phyloP scores from a whole-genome alignment of 768 basidiomycete genomes.

The Boletus barrowsii region DNA sequence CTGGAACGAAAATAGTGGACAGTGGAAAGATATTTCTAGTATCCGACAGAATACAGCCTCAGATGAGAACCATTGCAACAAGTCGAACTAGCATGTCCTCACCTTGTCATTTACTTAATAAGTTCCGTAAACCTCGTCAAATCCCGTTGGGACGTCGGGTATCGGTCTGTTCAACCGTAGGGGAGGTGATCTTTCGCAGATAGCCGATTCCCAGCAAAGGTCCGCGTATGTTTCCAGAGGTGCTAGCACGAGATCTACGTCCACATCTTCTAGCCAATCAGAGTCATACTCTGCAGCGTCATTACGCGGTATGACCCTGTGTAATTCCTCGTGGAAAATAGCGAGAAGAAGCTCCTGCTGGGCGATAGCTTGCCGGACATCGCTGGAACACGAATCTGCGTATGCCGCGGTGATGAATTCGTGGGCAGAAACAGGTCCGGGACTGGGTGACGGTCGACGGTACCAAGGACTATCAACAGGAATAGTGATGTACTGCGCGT shows the following conservation, averaged over 20 bases:
- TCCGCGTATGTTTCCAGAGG: constrained; percentile 28
- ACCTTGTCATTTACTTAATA: constrained; percentile 15
- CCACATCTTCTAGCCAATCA: constrained; percentile 28
- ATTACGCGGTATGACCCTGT: constrained; percentile 19
- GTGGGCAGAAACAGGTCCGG: constrained; percentile 21
- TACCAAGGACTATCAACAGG: constrained; percentile 40
- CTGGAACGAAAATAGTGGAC: constrained; percentile 10
- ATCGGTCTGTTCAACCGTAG: constrained; percentile 10
- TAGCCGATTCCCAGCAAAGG: constrained; percentile 29
- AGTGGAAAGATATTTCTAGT: neutral
- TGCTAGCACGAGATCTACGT: constrained; percentile 27
- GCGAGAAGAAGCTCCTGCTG: constrained; percentile 33
- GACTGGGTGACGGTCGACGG: constrained; percentile 28
- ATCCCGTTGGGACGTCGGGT: constrained; percentile 29
- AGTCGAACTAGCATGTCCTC: neutral
- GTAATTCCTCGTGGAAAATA: constrained; percentile 31
- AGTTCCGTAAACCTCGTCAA: constrained; percentile 20
- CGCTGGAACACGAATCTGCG: constrained; percentile 29
- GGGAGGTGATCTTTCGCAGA: constrained; percentile 18
- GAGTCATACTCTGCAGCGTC: constrained; percentile 15
- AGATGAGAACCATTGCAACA: neutral
- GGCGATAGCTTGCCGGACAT: constrained; percentile 31
- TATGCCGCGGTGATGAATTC: constrained; percentile 18
- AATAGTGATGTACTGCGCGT: constrained; percentile 40
- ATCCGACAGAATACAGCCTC: neutral